Evolutionary conservation across 345 rosid genomes (phyloP), one percentile per base, ranked within the genome.

Genomic region (Kandelia obovata): DNA sequence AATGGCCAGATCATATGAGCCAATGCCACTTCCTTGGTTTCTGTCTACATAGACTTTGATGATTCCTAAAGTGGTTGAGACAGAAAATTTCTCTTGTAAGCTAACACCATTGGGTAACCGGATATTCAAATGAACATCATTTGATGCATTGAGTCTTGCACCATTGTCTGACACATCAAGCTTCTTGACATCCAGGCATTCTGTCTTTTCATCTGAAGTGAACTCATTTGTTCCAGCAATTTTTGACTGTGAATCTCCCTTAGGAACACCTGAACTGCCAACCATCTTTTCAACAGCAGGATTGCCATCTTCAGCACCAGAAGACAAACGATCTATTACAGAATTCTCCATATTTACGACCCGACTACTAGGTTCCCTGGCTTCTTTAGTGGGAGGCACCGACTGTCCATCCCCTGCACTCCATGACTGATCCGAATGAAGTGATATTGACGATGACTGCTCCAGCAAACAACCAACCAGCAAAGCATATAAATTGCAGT

Each of bases 21-120:
- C 76, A 51, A 80, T 59, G 58, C 47, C 79, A 66, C 64, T 64
- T 69, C 82, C 66, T 78, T 75, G 90, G 69, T 87, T 88, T 69
- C 73, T 78, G 77, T 83, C 88, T 70, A 93, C 92, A 67, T 80
- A 84, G 73, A 91, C 94, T 81, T 85, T 91, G 70, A 93, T 87
- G 70, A 68, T 77, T 49, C 87, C 74, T 84, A 93, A 71, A 66
- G 80, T 75, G 74, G 82, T 76, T 58, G 85, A 69, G 77, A 84
- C 71, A 46, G 85, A 73, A 76, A 93, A 93, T 79, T 83, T 93
- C 70, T 89, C 91, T 68, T 78, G 91, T 67, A 93, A 84, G 80
- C 81, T 84, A 75, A 55, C 69, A 67, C 96, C 87, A 74, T 82
- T 73, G 59, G 87, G 97, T 74, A 93, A 74, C 49, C 93, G 83